Percentiles rank a stretch among this genome's conserved stretches.
Evolutionary conservation across 2,329 filamentous ascomycete genomes (phyloP).

Genomic region (Fusarium sororula): DNA sequence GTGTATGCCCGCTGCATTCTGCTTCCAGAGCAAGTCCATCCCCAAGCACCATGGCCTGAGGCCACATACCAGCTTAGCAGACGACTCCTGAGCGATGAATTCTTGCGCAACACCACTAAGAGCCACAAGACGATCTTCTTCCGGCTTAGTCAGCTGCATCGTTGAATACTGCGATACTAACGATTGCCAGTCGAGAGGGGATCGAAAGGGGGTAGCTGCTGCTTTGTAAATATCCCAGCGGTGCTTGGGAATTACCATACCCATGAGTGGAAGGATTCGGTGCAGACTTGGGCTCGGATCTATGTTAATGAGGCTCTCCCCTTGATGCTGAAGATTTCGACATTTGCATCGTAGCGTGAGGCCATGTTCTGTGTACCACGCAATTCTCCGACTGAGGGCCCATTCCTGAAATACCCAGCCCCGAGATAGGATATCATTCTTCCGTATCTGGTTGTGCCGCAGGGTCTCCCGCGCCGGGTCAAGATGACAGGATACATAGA

Average conservation of each 20-base stretch:
- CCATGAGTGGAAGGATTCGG: neutral
- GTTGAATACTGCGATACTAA: neutral
- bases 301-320: neutral
- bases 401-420: neutral
- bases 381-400: neutral
- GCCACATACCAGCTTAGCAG: neutral
- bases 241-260: neutral
- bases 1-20: neutral
- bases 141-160: neutral
- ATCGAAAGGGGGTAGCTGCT: fast-evolving
- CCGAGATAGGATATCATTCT: neutral
- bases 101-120: neutral
- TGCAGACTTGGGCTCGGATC: neutral
- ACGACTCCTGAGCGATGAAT: neutral
- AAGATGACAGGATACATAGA: neutral
- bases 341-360: neutral
- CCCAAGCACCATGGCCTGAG: neutral
- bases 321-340: neutral
- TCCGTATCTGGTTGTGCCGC: neutral
- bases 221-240: neutral
- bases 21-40: neutral
- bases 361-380: neutral
- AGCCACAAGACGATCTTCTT: neutral
- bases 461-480: fast-evolving
- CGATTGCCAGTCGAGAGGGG: neutral